Percentiles rank a stretch among this genome's conserved stretches.
phyloP scores from a whole-genome alignment of 805 yeast genomes.

The Saccharomycopsis schoenii region DNA sequence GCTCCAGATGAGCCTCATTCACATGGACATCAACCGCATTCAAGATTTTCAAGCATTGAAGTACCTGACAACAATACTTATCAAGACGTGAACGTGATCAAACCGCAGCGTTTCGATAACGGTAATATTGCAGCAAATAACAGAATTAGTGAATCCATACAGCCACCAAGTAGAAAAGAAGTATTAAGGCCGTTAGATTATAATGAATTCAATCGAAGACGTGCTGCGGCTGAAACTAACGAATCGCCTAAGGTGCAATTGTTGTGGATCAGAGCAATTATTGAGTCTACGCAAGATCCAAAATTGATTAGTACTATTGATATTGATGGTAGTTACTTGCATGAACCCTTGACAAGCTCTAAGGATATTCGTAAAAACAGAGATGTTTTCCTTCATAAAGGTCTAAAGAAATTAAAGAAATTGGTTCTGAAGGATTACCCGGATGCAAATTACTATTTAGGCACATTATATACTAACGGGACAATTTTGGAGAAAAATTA shows the following conservation, averaged over 20 bases:
- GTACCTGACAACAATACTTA: not conserved
- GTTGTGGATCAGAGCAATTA: constrained; percentile 49
- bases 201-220: constrained; percentile 11
- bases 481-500: constrained; percentile 46
- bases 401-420: constrained; percentile 50
- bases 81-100: not conserved
- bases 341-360: constrained; percentile 29
- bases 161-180: constrained; percentile 4
- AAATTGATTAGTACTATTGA: constrained; percentile 35
- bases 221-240: constrained; percentile 12
- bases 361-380: constrained; percentile 42
- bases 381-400: constrained; percentile 45
- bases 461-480: constrained; percentile 45
- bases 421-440: constrained; percentile 42
- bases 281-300: constrained; percentile 36
- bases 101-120: constrained; percentile 1
- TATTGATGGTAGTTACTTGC: constrained; percentile 36
- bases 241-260: constrained; percentile 44
- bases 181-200: constrained; percentile 9
- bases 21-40: not conserved
- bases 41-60: not conserved
- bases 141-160: not conserved
- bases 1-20: not conserved
- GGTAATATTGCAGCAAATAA: constrained; percentile 4
- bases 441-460: constrained; percentile 50